Evolutionary conservation across 768 basidiomycete species (phyloP).

Genomic region (Naganishia vaughanmartiniae): DNA sequence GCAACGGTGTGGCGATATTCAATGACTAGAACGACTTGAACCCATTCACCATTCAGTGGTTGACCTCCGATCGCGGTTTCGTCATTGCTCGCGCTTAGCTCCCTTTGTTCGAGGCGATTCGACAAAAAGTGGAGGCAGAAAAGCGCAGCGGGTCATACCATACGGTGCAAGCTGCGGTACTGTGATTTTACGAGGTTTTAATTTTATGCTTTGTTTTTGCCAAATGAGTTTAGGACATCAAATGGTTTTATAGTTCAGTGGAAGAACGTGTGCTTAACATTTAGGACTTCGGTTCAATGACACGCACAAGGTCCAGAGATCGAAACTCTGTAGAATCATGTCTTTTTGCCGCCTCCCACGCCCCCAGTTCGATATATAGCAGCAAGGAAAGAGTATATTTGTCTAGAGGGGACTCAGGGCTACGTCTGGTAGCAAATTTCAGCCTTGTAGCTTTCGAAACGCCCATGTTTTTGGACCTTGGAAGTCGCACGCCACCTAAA

Average conservation of each 20-base stretch:
- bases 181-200: too few species aligned
- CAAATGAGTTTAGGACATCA: background rate
- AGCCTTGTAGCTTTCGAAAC: too few species aligned
- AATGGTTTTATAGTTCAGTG: constrained; percentile 10
- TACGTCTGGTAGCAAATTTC: too few species aligned
- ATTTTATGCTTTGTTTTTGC: too few species aligned
- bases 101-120: constrained; percentile 22
- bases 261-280: constrained; percentile 24
- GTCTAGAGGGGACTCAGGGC: too few species aligned
- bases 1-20: too few species aligned
- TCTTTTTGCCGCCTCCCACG: background rate
- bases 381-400: too few species aligned
- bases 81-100: constrained; percentile 15
- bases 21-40: background rate
- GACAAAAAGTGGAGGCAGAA: constrained; percentile 16
- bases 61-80: constrained; percentile 18
- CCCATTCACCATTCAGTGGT: background rate
- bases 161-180: too few species aligned
- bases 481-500: too few species aligned
- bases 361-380: background rate
- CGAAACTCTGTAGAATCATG: background rate
- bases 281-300: background rate
- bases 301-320: background rate
- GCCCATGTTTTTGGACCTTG: too few species aligned
- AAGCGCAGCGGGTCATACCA: constrained; percentile 11